A percentile compares a stretch with the other conserved stretches of the same genome.
Conservation (phyloP, 495 filamentous ascomycete species). For the Talaromyces stipitatus region DNA sequence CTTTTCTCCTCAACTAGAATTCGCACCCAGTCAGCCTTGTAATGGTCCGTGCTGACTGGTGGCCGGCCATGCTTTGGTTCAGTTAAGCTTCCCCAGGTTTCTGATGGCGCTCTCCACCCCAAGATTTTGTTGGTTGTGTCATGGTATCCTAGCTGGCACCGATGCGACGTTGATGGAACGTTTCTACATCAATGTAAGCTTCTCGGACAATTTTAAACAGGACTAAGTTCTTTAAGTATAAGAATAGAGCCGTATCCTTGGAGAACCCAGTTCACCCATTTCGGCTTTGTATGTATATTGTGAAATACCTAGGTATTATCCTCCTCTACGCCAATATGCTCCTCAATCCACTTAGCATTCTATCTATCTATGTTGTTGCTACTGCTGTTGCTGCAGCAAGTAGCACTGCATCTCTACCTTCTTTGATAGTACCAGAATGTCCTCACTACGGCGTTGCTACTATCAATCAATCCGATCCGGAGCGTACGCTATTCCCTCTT, state of each 20-base stretch:
- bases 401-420: background rate
- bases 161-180: background rate
- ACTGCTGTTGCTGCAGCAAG: background rate
- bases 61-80: background rate
- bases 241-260: background rate
- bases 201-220: background rate
- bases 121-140: background rate
- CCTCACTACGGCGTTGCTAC: background rate
- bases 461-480: constrained; percentile 1
- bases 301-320: background rate
- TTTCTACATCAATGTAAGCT: background rate
- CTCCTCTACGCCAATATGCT: background rate
- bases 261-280: no score
- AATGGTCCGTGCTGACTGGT: background rate
- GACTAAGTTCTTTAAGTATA: background rate
- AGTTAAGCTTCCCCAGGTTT: background rate
- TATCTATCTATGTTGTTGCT: background rate
- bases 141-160: background rate
- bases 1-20: background rate
- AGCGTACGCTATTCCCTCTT: background rate
- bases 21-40: background rate
- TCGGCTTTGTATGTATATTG: background rate
- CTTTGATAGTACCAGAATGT: background rate
- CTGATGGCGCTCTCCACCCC: background rate
- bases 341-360: background rate